Evolutionary conservation across 352 stramenopile species (phyloP), one percentile per base, ranked within the genome.

Genomic region (Globisporangium megalacanthum): DNA sequence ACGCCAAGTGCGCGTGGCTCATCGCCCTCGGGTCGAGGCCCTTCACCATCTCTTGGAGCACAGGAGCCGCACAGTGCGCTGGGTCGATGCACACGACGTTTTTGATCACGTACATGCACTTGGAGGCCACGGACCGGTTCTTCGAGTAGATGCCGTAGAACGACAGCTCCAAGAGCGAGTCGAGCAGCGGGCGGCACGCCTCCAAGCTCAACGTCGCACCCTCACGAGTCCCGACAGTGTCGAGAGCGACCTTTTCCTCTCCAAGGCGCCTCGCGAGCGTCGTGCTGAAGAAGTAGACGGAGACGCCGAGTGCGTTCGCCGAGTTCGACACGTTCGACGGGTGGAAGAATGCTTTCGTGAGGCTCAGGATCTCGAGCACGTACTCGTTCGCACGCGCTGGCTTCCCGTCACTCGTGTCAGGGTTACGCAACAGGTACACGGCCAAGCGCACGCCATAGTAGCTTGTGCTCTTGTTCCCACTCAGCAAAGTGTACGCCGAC

Each of bases 141-240:
- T 92, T 92, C 8, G 78, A 86, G 59, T 92, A 92, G 41, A 92
- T 86, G 4, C 81, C 81, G 45, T 85, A 74, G 31, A 83, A 79
- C 25, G 70, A 71, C 42, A 85, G 66, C 52, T 85, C 68, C 36
- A 89, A 42, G 1, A 88, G 61, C 36, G 54, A 66, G 15, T 87
- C 75, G 13, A 88, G 56, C 15, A 92, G 51, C 0, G 64, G 61
- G 13, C 56, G 65, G 20, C 74, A 71, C 3, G 69, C 73, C 42
- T 50, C 52, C 10, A 83, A 29, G 22, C 56, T 56, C 36, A 88
- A 54, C 25, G 49, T 69, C 7, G 58, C 17, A 39, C 10, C 35
- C 2, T 13, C 35, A 39, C 35, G 1, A 13, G 35, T 13, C 7
- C 35, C 2, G 35, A 8, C 35, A 39, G 36, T 56, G 3, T 13